A percentile compares a stretch with the other conserved stretches of the same genome.
Conservation (phyloP, 2,329 filamentous ascomycete species). For the Cladosporium oxysporum region DNA sequence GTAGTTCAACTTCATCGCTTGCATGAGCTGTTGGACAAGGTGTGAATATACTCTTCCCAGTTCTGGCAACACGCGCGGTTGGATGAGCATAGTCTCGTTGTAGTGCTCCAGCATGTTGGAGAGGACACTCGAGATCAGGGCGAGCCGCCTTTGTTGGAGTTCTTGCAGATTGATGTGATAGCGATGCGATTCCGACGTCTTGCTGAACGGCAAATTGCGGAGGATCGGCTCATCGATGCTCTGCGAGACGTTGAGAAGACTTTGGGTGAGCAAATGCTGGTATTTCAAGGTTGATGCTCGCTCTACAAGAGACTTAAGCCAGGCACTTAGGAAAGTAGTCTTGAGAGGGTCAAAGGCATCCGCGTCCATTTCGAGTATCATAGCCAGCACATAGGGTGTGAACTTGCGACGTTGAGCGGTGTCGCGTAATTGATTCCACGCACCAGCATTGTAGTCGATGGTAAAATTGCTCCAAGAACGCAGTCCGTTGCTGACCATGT, state of each 20-base stretch:
- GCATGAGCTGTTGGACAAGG: constrained; percentile 59
- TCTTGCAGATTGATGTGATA: constrained; percentile 55
- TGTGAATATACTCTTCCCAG: constrained; percentile 51
- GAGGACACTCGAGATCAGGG: constrained; percentile 57
- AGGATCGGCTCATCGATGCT: constrained; percentile 49
- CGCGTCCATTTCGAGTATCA: constrained; percentile 46
- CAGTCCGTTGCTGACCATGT: constrained; percentile 48
- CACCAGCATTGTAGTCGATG: constrained; percentile 54
- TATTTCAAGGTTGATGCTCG: constrained; percentile 62
- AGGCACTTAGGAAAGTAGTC: constrained; percentile 52
- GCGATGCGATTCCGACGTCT: constrained; percentile 36
- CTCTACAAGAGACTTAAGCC: constrained; percentile 59
- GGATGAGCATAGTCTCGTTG: constrained; percentile 37
- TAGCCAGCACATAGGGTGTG: constrained; percentile 47
- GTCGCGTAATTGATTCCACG: constrained; percentile 50
- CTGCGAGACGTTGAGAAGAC: constrained; percentile 52
- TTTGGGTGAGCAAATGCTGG: constrained; percentile 59
- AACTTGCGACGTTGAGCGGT: constrained; percentile 50
- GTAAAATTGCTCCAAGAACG: constrained; percentile 59
- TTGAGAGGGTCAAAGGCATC: constrained; percentile 38
- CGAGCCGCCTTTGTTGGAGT: constrained; percentile 56
- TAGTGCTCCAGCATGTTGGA: constrained; percentile 60
- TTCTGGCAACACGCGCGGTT: constrained; percentile 36
- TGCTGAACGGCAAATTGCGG: constrained; percentile 59
- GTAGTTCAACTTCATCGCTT: constrained; percentile 62